Evolutionary conservation across 345 rosid genomes (phyloP).

Genomic region (Ceriops zippeliana): DNA sequence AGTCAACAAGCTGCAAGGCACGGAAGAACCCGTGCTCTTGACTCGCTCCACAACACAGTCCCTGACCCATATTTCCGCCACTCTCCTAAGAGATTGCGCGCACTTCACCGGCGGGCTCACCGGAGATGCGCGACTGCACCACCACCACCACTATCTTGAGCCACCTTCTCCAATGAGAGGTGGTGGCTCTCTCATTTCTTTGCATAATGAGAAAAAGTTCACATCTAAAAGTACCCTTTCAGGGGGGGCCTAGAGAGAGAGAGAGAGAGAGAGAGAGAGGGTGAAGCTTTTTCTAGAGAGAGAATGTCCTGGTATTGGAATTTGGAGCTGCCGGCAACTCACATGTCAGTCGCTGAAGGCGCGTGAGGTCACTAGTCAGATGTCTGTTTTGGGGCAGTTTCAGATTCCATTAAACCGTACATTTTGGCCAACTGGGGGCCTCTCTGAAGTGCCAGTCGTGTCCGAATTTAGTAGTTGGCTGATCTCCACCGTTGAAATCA

Average conservation of each 20-base stretch:
- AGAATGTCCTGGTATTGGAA: slow-evolving; percentile 31
- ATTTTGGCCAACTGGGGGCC: background rate
- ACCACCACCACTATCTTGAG: background rate
- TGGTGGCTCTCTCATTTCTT: slow-evolving; percentile 11
- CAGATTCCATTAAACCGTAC: slow-evolving; percentile 17
- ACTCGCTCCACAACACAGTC: slow-evolving; percentile 68
- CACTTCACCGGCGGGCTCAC: slow-evolving; percentile 16
- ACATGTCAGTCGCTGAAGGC: slow-evolving; percentile 12
- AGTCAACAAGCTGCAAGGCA: slow-evolving; percentile 76
- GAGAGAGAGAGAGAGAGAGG: too few relatives aligned
- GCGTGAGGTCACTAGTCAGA: slow-evolving; percentile 24
- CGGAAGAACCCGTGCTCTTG: slow-evolving; percentile 65
- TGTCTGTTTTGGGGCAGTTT: slow-evolving; percentile 30
- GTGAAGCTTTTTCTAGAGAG: slow-evolving; percentile 1
- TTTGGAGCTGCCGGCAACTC: slow-evolving; percentile 42
- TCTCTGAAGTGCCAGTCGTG: background rate
- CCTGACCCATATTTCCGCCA: slow-evolving; percentile 69
- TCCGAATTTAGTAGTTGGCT: background rate
- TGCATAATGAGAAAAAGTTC: slow-evolving; percentile 3
- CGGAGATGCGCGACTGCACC: slow-evolving; percentile 14
- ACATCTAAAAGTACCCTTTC: slow-evolving; percentile 12
- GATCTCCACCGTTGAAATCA: slow-evolving; percentile 13
- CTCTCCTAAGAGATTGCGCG: background rate
- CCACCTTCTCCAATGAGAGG: slow-evolving; percentile 29
- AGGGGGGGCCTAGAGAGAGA: slow-evolving; percentile 2